Percentiles rank a stretch among this genome's conserved stretches.
Evolutionary conservation across 2,329 filamentous ascomycete genomes (phyloP).

Genomic region (Sphaerulina musiva): DNA sequence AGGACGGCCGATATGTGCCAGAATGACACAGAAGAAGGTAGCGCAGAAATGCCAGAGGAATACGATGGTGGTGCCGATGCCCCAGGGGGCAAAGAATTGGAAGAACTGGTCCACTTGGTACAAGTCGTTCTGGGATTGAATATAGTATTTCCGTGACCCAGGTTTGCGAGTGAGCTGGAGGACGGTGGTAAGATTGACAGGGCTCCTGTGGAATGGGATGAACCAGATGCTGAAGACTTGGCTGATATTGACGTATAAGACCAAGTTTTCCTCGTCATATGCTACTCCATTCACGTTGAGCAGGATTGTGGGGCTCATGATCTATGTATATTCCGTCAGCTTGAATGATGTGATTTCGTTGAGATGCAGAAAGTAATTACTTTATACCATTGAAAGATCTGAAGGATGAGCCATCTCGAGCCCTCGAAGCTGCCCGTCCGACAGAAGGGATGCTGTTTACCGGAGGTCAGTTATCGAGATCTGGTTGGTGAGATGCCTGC

Average conservation of each 20-base stretch:
- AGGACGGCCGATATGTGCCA: constrained; percentile 47
- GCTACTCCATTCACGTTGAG: constrained; percentile 62
- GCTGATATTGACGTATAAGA: constrained; percentile 66
- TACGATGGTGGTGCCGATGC: constrained; percentile 43
- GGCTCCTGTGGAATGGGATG: constrained; percentile 64
- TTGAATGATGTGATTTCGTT: not conserved
- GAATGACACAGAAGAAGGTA: constrained; percentile 58
- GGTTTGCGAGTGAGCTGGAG: constrained; percentile 26
- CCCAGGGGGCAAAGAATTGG: constrained; percentile 61
- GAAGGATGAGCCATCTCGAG: constrained; percentile 58
- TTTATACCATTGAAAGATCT: constrained; percentile 76
- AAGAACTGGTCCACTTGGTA: constrained; percentile 73
- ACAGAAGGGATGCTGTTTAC: constrained; percentile 62
- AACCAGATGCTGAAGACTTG: constrained; percentile 75
- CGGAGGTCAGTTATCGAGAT: not conserved
- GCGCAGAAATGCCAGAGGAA: constrained; percentile 57
- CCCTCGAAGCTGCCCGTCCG: constrained; percentile 55
- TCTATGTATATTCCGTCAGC: constrained; percentile 29
- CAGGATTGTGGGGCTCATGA: constrained; percentile 67
- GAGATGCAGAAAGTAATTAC: not conserved
- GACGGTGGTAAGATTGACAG: constrained; percentile 32
- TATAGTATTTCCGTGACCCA: constrained; percentile 54
- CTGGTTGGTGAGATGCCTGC: not conserved
- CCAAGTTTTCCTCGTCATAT: constrained; percentile 58
- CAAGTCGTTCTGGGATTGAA: constrained; percentile 69